phyloP scores from a whole-genome alignment of 371 early-diverging fungal genomes.

The Vairimorpha ceranae region DNA sequence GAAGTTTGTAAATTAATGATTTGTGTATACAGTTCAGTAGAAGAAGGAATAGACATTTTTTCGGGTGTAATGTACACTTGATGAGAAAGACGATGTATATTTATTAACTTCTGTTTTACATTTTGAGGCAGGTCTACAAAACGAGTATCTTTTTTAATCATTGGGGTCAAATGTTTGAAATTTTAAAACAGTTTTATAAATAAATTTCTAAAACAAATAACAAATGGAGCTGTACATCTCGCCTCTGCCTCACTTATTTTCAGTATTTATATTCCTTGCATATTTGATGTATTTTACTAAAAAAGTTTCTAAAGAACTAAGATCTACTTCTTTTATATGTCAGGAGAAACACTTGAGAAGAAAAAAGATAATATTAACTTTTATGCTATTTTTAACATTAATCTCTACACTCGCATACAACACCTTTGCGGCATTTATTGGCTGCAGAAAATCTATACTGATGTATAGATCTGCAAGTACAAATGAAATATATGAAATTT shows the following conservation, averaged over 20 bases:
- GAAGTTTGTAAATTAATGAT: slow-evolving; percentile 20
- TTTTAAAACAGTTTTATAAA: too few relatives aligned
- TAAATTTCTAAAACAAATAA: too few relatives aligned
- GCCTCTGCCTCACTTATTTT: not conserved
- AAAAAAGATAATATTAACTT: not conserved
- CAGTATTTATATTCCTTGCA: not conserved
- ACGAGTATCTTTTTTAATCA: slow-evolving; percentile 23
- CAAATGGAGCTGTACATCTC: not conserved
- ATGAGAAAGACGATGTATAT: slow-evolving; percentile 20
- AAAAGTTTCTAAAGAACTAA: not conserved
- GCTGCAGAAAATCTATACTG: not conserved
- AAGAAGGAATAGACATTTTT: slow-evolving; percentile 3
- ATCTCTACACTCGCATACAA: not conserved
- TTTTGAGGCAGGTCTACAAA: slow-evolving; percentile 29
- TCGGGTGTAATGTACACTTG: slow-evolving; percentile 10
- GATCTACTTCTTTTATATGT: not conserved
- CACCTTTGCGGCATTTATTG: not conserved
- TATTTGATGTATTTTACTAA: not conserved
- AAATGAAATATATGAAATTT: not conserved
- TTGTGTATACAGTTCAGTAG: slow-evolving; percentile 17
- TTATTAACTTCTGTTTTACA: slow-evolving; percentile 36
- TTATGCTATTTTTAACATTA: not conserved
- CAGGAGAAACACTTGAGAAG: not conserved
- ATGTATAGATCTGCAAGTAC: not conserved
- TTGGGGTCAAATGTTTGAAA: not conserved